These are phyloP conservation scores for Glomus cerebriforme DNA, from an alignment of 192 early-diverging fungal species.

Conservation along the genomic window DNA sequence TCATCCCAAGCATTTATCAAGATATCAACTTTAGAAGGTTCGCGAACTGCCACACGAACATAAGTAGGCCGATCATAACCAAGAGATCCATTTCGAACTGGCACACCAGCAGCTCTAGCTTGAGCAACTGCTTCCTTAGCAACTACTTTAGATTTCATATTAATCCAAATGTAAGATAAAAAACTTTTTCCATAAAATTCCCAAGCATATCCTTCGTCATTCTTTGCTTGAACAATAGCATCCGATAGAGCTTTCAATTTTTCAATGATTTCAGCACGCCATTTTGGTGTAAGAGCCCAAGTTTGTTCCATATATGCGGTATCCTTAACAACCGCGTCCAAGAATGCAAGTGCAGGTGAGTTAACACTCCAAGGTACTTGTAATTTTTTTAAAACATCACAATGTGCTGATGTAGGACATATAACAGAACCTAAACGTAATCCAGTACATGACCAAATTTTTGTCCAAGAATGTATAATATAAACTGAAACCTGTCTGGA, in stretches of 20 bases:
- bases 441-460: slow-evolving; percentile 92
- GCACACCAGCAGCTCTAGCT: slow-evolving; percentile 79
- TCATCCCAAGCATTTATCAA: slow-evolving; percentile 72
- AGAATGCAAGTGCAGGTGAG: slow-evolving; percentile 80
- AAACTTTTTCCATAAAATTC: slow-evolving; percentile 72
- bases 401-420: slow-evolving; percentile 77
- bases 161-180: slow-evolving; percentile 88
- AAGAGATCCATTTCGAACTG: slow-evolving; percentile 75
- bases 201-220: slow-evolving; percentile 49
- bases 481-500: slow-evolving; percentile 74
- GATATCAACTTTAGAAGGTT: slow-evolving; percentile 66
- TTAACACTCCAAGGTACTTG: slow-evolving; percentile 96
- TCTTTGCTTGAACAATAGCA: background rate
- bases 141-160: slow-evolving; percentile 59
- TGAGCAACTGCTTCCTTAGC: slow-evolving; percentile 65
- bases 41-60: slow-evolving; percentile 79
- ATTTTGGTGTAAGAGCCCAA: slow-evolving; percentile 72
- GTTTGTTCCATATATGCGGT: slow-evolving; percentile 71
- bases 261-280: slow-evolving; percentile 61
- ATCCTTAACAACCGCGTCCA: slow-evolving; percentile 76
- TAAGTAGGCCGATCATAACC: slow-evolving; percentile 76
- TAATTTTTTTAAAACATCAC: slow-evolving; percentile 70
- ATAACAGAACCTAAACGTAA: slow-evolving; percentile 86
- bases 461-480: slow-evolving; percentile 94
- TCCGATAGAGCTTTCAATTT: slow-evolving; percentile 38